A percentile compares a stretch with the other conserved stretches of the same genome.
Evolutionary conservation across 192 early-diverging fungal species (phyloP).

Genomic region (Oehlia diaphana): DNA sequence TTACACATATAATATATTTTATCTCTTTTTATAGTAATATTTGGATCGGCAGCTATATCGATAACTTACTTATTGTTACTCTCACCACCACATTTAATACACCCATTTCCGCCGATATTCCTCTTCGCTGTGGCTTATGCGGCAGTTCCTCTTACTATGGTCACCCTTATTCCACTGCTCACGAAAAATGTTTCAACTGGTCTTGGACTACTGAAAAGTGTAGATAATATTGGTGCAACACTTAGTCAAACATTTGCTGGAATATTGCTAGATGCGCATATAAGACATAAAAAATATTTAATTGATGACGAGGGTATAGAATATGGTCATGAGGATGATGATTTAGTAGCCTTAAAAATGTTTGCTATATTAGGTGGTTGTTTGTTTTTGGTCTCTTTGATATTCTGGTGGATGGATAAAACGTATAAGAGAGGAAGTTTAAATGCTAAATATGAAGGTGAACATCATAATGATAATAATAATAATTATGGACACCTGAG

Average conservation of each 20-base stretch:
- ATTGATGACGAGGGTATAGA: slow-evolving; percentile 19
- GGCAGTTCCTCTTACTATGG: slow-evolving; percentile 40
- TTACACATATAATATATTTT: slow-evolving; percentile 17
- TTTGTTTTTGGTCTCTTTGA: background rate
- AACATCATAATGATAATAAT: background rate
- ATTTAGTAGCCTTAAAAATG: slow-evolving; percentile 20
- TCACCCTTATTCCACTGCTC: slow-evolving; percentile 43
- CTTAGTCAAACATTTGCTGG: slow-evolving; percentile 42
- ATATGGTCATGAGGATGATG: slow-evolving; percentile 19
- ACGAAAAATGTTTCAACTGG: slow-evolving; percentile 48
- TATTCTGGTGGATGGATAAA: slow-evolving; percentile 29
- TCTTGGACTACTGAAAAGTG: slow-evolving; percentile 39
- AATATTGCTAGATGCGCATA: slow-evolving; percentile 38
- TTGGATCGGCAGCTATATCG: slow-evolving; percentile 2
- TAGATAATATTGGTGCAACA: slow-evolving; percentile 49
- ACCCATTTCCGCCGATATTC: slow-evolving; percentile 43
- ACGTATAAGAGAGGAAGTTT: slow-evolving; percentile 14
- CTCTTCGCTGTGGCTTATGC: slow-evolving; percentile 42
- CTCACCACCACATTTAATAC: slow-evolving; percentile 26
- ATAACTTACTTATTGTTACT: slow-evolving; percentile 17
- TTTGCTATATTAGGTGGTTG: slow-evolving; percentile 14
- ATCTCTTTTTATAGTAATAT: background rate
- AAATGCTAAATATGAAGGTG: slow-evolving; percentile 12
- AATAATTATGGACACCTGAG: slow-evolving; percentile 11
- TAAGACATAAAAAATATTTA: background rate